Base-by-base conservation (phyloP, 2,329 filamentous ascomycete genomes). In the Cladosporium phlei region DNA sequence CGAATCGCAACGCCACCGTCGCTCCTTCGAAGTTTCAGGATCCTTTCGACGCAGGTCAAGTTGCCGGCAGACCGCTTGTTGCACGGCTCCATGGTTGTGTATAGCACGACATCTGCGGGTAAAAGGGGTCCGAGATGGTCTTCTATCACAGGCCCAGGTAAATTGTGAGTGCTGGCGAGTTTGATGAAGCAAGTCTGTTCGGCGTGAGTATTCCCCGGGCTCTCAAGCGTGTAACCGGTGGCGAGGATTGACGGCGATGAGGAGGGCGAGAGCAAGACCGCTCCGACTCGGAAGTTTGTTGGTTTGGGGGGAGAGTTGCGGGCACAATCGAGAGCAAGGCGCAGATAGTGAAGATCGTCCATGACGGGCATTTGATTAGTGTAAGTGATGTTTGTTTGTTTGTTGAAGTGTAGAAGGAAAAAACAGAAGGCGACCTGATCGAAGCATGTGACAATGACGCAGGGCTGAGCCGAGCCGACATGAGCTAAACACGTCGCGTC, bases 61-160 rank as follows among this genome's bases (percentile, higher is more conserved):
- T 90, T 89, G 3, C 86, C 86, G 58, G 83, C 88, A 42, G 88
- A 70, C 29, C 88, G 75, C 58, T 82, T 73, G 44, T 79, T 84
- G 63, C 88, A 94, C 1, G 88, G 88, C 66, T 93, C 93, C 74
- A 98, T 88, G 1, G 90, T 96, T 1, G 94, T 96, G 66, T 96
- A 97, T 10, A 98, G 76, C 3, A 79, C 75, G 2, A 78, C 70
- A 1, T 78, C 68, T 25, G 74, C 66, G 0, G 78, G 74, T 6
- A 85, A 59, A 11, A 73, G 66, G 14, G 70, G 60, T 11, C 66
- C 67, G 4, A 88, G 73, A 0, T 68, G 62, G 43, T 79, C 77
- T 54, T 85, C 82, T 0, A 73, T n/a, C n/a, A n/a, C 52, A 28
- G 55, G 58, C 5, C 66, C 50, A 9, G 20, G 10, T 6, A 48